Evolutionary conservation across 768 basidiomycete species (phyloP).

Genomic region (Pholiota microspora): DNA sequence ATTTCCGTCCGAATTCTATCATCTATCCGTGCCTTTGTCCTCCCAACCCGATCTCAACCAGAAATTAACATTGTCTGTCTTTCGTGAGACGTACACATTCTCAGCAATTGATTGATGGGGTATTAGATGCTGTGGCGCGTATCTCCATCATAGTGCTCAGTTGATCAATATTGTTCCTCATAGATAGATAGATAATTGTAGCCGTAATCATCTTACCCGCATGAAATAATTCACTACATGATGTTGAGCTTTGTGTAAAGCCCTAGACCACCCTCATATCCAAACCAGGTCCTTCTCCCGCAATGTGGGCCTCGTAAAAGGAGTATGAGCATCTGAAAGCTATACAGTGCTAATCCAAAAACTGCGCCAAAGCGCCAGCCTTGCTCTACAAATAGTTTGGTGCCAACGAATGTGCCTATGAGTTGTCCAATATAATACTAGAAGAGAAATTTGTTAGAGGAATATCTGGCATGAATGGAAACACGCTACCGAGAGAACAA

Average conservation of each 20-base stretch:
- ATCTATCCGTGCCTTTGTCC: too few species aligned
- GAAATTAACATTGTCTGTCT: too few species aligned
- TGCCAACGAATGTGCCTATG: slow-evolving; percentile 66
- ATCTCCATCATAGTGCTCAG: too few species aligned
- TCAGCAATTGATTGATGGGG: too few species aligned
- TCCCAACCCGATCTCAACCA: too few species aligned
- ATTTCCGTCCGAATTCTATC: too few species aligned
- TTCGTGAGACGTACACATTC: too few species aligned
- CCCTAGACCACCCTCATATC: neutral
- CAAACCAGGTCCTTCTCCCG: neutral
- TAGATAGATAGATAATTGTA: too few species aligned
- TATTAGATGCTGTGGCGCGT: too few species aligned
- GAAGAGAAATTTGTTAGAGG: neutral
- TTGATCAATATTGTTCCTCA: too few species aligned
- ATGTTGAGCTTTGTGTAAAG: neutral
- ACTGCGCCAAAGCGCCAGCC: slow-evolving; percentile 64
- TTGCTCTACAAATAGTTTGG: slow-evolving; percentile 54
- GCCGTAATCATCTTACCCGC: too few species aligned
- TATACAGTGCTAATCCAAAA: slow-evolving; percentile 51
- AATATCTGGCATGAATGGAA: neutral
- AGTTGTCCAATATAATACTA: slow-evolving; percentile 67
- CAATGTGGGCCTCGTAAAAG: slow-evolving; percentile 56
- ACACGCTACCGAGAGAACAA: slow-evolving; percentile 51
- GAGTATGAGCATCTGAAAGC: slow-evolving; percentile 48
- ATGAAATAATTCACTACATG: too few species aligned